Conservation (phyloP, 768 basidiomycete genomes). For the Xerocomus potaroensis region DNA sequence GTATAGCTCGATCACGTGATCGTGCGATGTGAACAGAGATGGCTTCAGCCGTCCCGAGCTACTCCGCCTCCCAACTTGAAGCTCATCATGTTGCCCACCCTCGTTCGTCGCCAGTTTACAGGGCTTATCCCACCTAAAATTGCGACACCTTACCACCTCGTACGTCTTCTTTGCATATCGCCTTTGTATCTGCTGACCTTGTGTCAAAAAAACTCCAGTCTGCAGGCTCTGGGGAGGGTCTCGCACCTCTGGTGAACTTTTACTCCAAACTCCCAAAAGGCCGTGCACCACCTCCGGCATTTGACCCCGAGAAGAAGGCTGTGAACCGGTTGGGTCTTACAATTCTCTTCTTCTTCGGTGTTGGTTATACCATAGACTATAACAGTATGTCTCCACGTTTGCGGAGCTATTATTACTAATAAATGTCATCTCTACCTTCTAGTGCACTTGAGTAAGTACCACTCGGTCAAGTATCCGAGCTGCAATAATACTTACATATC, state of each 20-base stretch:
- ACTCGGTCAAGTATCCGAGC: not conserved
- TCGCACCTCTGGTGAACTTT: constrained; percentile 85
- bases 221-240: constrained; percentile 75
- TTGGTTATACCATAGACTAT: constrained; percentile 84
- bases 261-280: constrained; percentile 98
- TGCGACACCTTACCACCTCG: constrained; percentile 85
- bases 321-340: constrained; percentile 46
- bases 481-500: constrained; percentile 20
- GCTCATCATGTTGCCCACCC: constrained; percentile 71
- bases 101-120: constrained; percentile 79
- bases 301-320: constrained; percentile 83
- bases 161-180: constrained; percentile 39
- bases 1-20: constrained; percentile 11
- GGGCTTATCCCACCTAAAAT: constrained; percentile 93
- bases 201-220: constrained; percentile 44
- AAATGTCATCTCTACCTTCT: constrained; percentile 6
- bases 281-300: constrained; percentile 52
- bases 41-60: constrained; percentile 13
- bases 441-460: constrained; percentile 81
- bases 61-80: constrained; percentile 21
- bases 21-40: constrained; percentile 17
- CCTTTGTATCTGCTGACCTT: not conserved
- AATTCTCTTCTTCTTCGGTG: constrained; percentile 54
- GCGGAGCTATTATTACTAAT: constrained; percentile 7
- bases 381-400: constrained; percentile 60